A percentile compares a stretch with the other conserved stretches of the same genome.
phyloP scores from a whole-genome alignment of 2,329 filamentous ascomycete species.

The Tolypocladium tropicale region DNA sequence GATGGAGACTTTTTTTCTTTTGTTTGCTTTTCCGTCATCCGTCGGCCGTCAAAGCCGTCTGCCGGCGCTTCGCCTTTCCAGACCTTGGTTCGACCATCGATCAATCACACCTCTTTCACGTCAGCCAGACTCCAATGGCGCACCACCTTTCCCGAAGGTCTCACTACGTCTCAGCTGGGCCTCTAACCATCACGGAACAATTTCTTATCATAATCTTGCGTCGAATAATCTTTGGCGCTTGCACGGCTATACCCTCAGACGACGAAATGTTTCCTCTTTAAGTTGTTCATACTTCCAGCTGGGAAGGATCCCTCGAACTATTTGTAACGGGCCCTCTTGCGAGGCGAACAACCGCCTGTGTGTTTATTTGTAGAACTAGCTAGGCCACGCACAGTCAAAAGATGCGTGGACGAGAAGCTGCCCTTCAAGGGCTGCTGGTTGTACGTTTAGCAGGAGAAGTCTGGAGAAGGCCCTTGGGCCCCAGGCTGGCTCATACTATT shows the following conservation, averaged over 20 bases:
- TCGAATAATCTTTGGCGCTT: conserved; percentile 2
- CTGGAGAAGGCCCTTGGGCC: neutral
- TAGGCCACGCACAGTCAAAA: conserved; percentile 1
- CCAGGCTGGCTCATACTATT: conserved; percentile 3
- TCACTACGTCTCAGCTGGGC: neutral
- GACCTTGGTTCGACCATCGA: neutral
- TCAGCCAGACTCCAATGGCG: neutral
- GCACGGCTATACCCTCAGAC: conserved; percentile 14
- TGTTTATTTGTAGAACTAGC: conserved; percentile 11
- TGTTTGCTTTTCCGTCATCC: neutral
- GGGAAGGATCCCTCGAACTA: conserved; percentile 4
- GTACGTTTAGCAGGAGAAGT: conserved; percentile 9
- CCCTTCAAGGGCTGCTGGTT: conserved; percentile 5
- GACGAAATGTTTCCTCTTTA: conserved; percentile 12
- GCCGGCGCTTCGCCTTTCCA: neutral
- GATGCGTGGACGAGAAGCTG: conserved; percentile 3
- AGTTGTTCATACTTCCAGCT: conserved; percentile 9
- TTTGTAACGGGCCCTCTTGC: conserved; percentile 8
- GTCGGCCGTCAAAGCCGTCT: neutral
- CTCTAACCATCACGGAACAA: neutral
- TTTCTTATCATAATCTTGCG: neutral
- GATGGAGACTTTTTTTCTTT: neutral
- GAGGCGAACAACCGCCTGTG: conserved; percentile 3
- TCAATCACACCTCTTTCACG: neutral
- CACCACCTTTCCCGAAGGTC: neutral